Evolutionary conservation across 2,329 filamentous ascomycete species (phyloP), one percentile per base, ranked within the genome.

Genomic region (Colletotrichum liaoningense): DNA sequence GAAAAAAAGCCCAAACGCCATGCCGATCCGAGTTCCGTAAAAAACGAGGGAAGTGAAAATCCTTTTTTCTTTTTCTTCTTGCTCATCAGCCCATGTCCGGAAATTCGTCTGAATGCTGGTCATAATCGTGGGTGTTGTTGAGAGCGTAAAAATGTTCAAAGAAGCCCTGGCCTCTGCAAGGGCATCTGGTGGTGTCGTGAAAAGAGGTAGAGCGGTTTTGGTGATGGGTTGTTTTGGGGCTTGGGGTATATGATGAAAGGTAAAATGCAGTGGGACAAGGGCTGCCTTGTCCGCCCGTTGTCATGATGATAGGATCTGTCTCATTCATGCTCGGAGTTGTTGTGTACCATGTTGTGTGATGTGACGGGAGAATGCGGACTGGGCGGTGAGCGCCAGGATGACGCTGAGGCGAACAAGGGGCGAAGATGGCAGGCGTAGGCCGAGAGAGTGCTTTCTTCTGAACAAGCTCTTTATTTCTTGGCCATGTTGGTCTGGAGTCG

Each of bases 401-500:
- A 16, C 6, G 16, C 42, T n/a, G 42, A 16, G 3, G 16, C 9
- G 42, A 16, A 46, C 42, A 46, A 46, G 16, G 42, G 16, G 42
- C 19, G 42, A 46, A 46, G 42, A 46, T 16, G 42, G 42, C 6
- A 19, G 19, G 16, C 16, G 42, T 6, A 1, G 42, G 16, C 42
- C 33, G 33, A n/a, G 8, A 6, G 19, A 46, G 42, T 46, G 16
- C 16, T 46, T 46, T 46, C 42, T n/a, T 46, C 8, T 3, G 19
- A 24, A 46, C 33, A 49, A 26, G n/a, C 28, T 19, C 55, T 52
- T 71, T 76, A 77, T 35, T 75, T 75, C 65, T 79, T 79, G 64
- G 81, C 70, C 70, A 73, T 73, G 60, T 73, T 73, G 46, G 69
- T 63, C 11, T 69, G 77, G 72, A 86, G 79, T 7, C 85, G 83